Base-by-base conservation (phyloP, 208 protist species). In the Phytomonas sp. region DNA sequence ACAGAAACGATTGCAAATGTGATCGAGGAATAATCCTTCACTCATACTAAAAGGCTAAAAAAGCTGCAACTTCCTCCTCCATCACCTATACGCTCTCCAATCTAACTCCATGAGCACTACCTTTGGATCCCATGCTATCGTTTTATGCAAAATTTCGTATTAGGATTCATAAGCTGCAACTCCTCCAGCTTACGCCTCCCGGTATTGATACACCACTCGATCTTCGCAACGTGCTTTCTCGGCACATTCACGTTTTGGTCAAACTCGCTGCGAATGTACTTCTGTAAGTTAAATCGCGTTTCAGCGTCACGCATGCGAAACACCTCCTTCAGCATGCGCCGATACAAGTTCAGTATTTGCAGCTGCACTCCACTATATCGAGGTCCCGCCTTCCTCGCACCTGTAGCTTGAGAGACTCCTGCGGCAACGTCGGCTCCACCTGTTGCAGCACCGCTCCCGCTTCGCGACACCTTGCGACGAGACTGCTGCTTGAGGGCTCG, bases 131-230 rank as follows among this genome's bases (percentile, higher is more conserved):
- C 4, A 15, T 51, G 4, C 20, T 63, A 63, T 37, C 30, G 26
- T 23, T 37, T 70, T 26, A 85, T 74, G 4, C 71, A 73, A 62
- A 96, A 96, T n/a, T 81, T 85, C 0, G 82, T 87, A 61, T 82
- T 34, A 20, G 73, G 70, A 1, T 74, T 64, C 91, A 93, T 90
- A 40, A 62, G 43, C 66, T 87, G 84, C 46, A 96, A 36, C n/a
- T 93, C 91, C 71, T 93, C 88, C 32, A 93, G 79, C 76, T 93
- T 96, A 17, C 87, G 79, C 67, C 84, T 88, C 8, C 76, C 86
- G 65, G 88, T 81, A 66, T 93, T 85, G 28, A 96, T 67, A 40
- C 85, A 78, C 91, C 91, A 96, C 65, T 96, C 91, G 34, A 96
- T 88, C 68, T 87, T 85, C 26, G 80, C 77, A 34, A 96, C 79